Percentiles rank a stretch among this genome's conserved stretches.
Conservation (phyloP, 2,329 filamentous ascomycete species). For the Botrytis cinerea region DNA sequence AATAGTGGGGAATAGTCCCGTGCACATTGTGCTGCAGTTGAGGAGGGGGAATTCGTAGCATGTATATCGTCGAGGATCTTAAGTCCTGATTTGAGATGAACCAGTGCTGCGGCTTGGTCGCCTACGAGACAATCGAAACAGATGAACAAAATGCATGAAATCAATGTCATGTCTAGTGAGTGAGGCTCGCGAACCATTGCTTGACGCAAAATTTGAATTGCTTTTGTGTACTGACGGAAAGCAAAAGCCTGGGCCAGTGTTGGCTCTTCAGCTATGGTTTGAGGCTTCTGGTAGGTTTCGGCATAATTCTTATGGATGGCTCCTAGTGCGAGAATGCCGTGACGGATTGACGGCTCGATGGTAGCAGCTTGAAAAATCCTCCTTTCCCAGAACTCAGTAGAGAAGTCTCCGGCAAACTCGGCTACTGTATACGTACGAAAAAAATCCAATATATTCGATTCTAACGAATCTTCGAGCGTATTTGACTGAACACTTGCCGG, state of each 20-base stretch:
- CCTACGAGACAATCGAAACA: constrained; percentile 55
- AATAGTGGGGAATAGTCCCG: constrained; percentile 35
- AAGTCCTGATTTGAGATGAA: constrained; percentile 38
- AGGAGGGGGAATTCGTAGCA: constrained; percentile 22
- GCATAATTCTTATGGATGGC: constrained; percentile 37
- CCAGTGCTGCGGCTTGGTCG: constrained; percentile 37
- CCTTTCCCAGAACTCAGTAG: constrained; percentile 36
- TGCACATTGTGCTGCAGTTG: constrained; percentile 31
- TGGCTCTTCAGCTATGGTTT: constrained; percentile 23
- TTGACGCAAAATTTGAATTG: constrained; percentile 45
- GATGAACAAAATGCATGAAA: constrained; percentile 64
- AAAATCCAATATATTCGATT: constrained; percentile 33
- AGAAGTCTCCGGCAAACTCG: constrained; percentile 34
- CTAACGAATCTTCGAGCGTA: constrained; percentile 30
- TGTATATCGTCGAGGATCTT: constrained; percentile 37
- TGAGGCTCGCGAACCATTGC: constrained; percentile 35
- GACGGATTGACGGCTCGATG: constrained; percentile 35
- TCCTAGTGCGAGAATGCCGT: constrained; percentile 39
- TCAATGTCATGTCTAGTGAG: constrained; percentile 49
- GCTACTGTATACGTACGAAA: constrained; percentile 35
- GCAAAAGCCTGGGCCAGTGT: constrained; percentile 47
- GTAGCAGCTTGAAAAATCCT: constrained; percentile 33
- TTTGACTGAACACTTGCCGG: neutral
- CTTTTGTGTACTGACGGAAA: constrained; percentile 59
- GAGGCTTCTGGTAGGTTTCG: constrained; percentile 50